Evolutionary conservation across 164 flowering plant genomes (phyloP).

Genomic region (Magnolia sinica): DNA sequence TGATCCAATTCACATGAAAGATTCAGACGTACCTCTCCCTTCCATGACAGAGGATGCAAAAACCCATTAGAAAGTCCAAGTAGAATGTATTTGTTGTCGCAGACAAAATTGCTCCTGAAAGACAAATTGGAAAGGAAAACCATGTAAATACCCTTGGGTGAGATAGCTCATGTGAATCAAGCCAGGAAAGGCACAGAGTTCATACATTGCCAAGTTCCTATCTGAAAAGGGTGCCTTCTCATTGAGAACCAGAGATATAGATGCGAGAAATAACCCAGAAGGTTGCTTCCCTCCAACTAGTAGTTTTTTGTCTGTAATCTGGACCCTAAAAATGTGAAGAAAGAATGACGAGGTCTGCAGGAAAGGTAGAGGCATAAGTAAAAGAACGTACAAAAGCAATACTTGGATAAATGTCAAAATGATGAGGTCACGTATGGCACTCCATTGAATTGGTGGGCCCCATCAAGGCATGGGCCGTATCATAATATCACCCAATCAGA

Average conservation of each 20-base stretch:
- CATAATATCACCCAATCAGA: too few relatives aligned
- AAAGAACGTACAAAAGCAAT: not conserved
- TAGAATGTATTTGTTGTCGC: conserved; percentile 75
- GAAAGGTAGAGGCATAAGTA: conserved; percentile 9
- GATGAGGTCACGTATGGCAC: too few relatives aligned
- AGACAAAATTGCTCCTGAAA: conserved; percentile 86
- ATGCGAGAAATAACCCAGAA: conserved; percentile 63
- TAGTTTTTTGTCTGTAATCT: conserved; percentile 62
- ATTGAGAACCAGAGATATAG: conserved; percentile 57
- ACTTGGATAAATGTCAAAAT: not conserved
- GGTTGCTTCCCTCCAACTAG: conserved; percentile 86
- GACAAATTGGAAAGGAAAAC: conserved; percentile 2
- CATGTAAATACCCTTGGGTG: not conserved
- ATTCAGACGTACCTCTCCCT: conserved; percentile 76
- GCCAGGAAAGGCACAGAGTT: not conserved
- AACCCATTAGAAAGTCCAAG: conserved; percentile 91
- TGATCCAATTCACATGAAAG: not conserved
- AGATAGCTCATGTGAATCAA: not conserved
- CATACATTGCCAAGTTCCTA: conserved; percentile 61
- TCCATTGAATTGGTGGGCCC: too few relatives aligned
- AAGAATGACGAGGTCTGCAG: conserved; percentile 87
- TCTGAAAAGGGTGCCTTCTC: conserved; percentile 83
- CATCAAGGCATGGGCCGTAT: too few relatives aligned
- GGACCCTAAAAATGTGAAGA: conserved; percentile 82
- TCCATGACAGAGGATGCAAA: conserved; percentile 82